phyloP scores from a whole-genome alignment of 257 asterid genomes.

The Linderniella brevidens region DNA sequence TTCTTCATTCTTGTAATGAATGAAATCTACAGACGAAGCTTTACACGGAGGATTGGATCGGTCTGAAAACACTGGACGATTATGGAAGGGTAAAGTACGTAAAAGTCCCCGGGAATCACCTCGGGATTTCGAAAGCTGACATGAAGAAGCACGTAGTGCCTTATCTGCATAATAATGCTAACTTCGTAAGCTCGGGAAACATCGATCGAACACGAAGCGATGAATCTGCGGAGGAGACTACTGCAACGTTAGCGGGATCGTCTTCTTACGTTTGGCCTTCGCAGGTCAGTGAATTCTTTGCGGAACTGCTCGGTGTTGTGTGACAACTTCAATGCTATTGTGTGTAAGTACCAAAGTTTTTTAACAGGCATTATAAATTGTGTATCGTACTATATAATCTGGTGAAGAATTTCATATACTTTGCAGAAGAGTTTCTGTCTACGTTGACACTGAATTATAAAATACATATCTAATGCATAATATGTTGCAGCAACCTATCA shows the following conservation, averaged over 20 bases:
- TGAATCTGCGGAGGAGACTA: constrained; percentile 4
- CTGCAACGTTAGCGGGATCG: constrained; percentile 11
- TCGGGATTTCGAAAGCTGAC: constrained; percentile 51
- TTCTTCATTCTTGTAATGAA: too few species aligned
- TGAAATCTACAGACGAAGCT: constrained; percentile 25
- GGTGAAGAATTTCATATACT: too few species aligned
- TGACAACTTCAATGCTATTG: too few species aligned
- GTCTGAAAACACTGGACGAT: constrained; percentile 50
- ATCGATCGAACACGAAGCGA: constrained; percentile 3
- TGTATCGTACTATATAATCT: too few species aligned
- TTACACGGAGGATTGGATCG: constrained; percentile 78
- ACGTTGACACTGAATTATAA: too few species aligned
- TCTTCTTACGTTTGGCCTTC: constrained; percentile 22
- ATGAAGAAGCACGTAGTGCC: constrained; percentile 59
- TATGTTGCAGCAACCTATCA: too few species aligned
- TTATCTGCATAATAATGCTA: constrained; percentile 23
- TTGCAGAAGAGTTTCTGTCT: too few species aligned
- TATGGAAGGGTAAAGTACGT: constrained; percentile 53
- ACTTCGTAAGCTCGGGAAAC: background rate
- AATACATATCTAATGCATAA: background rate
- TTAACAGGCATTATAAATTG: too few species aligned
- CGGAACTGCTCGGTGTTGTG: constrained; percentile 21
- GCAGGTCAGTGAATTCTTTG: constrained; percentile 21
- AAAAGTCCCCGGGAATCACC: constrained; percentile 63
- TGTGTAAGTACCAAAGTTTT: too few species aligned